Conservation (phyloP, 257 asterid species). For the Solanum raphanifolium region DNA sequence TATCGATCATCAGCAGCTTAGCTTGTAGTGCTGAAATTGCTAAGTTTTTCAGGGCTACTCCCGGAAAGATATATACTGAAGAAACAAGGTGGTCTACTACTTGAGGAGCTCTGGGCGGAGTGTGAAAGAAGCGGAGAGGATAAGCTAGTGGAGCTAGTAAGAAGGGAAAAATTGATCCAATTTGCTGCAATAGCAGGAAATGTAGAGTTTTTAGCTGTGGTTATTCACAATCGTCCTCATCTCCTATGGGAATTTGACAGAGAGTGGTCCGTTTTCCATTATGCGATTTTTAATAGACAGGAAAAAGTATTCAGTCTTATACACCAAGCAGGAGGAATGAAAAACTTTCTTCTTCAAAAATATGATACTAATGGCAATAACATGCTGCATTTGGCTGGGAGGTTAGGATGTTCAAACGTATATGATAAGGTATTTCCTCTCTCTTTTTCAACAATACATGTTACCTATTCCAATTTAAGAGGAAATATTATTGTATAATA, state of each 20-base stretch:
- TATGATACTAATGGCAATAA: no score
- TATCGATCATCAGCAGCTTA: background rate
- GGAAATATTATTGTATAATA: no score
- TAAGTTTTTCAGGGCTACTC: background rate
- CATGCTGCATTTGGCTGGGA: no score
- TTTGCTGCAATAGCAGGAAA: conserved; percentile 10
- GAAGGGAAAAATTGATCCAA: background rate
- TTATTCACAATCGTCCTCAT: conserved; percentile 1
- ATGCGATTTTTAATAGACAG: background rate
- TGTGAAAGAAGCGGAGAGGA: background rate
- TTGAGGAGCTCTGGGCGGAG: background rate
- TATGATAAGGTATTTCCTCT: no score
- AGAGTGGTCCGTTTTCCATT: background rate
- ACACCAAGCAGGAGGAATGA: background rate
- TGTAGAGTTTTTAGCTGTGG: conserved; percentile 8
- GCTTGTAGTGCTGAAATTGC: background rate
- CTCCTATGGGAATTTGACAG: conserved; percentile 4
- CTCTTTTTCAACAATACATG: no score
- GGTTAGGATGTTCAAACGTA: no score
- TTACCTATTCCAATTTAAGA: no score
- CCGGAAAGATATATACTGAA: background rate
- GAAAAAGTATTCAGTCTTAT: background rate
- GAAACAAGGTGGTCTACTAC: background rate
- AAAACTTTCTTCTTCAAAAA: no score
- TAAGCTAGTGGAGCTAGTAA: background rate